Evolutionary conservation across 2,329 filamentous ascomycete species (phyloP), one percentile per base, ranked within the genome.

Genomic region (Macrophomina pseudophaseolina): DNA sequence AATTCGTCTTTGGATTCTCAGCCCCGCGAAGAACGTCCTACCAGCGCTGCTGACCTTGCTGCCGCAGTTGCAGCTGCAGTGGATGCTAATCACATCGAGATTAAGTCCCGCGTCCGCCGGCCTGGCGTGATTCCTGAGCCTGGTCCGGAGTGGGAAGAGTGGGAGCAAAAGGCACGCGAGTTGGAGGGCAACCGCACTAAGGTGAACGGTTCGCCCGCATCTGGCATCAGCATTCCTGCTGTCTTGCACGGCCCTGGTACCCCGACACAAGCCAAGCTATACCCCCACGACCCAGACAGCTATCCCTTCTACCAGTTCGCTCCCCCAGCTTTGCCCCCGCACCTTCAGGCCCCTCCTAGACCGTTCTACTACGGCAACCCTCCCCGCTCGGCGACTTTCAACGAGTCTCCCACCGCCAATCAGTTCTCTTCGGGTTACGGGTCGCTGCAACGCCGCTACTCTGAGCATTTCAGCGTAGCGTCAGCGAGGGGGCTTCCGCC

Each of bases 141-240:
- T 6, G 58, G 46, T 11, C 11, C 58, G 3, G 58, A 62, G 23
- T 62, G 58, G 58, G 58, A 62, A 8, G 58, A 62, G 18, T 62
- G 58, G 58, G 58, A 62, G 58, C 58, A 62, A 32, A 62, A 62
- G 42, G 58, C 58, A 11, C 58, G 58, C 16, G 30, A 62, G 30
- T 30, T 62, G 9, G 58, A 62, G 7, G 58, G 32, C 32, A 48
- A 30, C 56, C 42, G 56, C 23, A 60, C 40, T 4, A 48, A 62
- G 30, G 58, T 62, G 5, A 44, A 46, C 58, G 58, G 40, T 9
- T 62, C 58, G n/a, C 58, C 58, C n/a, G 42, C 58, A 30, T 62
- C 58, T 18, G 28, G 32, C 5, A 62, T 62, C 32, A 62, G 58
- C 44, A 62, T 62, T 40, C 58, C 58, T 1, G 58, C 58, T 9